phyloP scores from a whole-genome alignment of 1,284 basidiomycete species.

The Flammula alnicola region DNA sequence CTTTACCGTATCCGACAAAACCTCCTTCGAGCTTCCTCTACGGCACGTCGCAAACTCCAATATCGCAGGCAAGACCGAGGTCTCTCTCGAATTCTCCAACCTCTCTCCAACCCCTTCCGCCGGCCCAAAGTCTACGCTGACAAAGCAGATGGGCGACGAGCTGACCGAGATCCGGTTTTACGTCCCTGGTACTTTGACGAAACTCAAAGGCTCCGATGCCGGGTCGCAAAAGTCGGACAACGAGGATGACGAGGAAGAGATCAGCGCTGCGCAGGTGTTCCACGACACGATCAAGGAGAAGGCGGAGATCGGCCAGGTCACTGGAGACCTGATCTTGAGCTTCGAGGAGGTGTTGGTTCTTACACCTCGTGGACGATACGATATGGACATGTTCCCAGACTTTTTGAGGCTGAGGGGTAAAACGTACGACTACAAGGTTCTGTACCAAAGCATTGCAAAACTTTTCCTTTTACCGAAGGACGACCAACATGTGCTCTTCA shows the following conservation, averaged over 20 bases:
- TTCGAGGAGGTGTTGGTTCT: conserved; percentile 98
- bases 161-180: conserved; percentile 97
- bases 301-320: conserved; percentile 93
- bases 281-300: conserved; percentile 97
- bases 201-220: conserved; percentile 75
- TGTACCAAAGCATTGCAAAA: conserved; percentile 88
- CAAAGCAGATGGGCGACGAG: conserved; percentile 76
- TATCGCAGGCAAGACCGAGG: conserved; percentile 96
- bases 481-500: conserved; percentile 95
- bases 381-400: conserved; percentile 96
- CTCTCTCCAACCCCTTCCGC: conserved; percentile 49
- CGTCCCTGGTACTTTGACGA: conserved; percentile 78
- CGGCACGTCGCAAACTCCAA: conserved; percentile 94
- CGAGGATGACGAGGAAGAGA: conserved; percentile 72
- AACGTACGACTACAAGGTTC: conserved; percentile 99
- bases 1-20: conserved; percentile 90
- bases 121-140: conserved; percentile 30
- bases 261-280: conserved; percentile 94
- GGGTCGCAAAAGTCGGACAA: conserved; percentile 75
- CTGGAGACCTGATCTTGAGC: conserved; percentile 92
- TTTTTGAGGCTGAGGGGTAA: conserved; percentile 95
- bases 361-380: conserved; percentile 95
- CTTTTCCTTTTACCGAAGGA: conserved; percentile 97
- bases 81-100: conserved; percentile 91
- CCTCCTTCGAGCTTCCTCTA: conserved; percentile 92